Conservation (phyloP, 2,329 filamentous ascomycete species). For the Monilinia laxa region DNA sequence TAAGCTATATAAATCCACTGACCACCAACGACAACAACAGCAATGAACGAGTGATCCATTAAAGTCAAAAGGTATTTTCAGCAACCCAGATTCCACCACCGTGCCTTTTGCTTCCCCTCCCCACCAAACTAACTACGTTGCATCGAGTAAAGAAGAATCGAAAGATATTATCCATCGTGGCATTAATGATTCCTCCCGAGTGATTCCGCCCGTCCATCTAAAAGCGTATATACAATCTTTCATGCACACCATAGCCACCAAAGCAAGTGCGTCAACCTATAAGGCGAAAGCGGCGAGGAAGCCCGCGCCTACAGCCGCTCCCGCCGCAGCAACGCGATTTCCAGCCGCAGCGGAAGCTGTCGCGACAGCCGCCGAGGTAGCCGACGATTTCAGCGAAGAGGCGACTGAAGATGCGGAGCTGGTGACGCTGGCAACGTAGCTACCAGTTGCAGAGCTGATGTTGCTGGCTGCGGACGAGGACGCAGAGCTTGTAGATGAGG, state of each 20-base stretch:
- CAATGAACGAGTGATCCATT: slow-evolving; percentile 9
- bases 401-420: not conserved
- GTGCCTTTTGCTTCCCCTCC: not conserved
- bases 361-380: not conserved
- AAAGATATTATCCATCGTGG: slow-evolving; percentile 3
- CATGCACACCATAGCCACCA: not conserved
- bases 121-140: too few species aligned
- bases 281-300: slow-evolving; percentile 32
- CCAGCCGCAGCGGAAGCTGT: slow-evolving; percentile 22
- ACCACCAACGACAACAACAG: not conserved
- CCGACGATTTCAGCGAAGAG: not conserved
- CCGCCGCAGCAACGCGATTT: slow-evolving; percentile 20
- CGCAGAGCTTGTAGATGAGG: not conserved
- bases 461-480: not conserved
- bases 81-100: not conserved
- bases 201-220: not conserved
- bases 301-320: slow-evolving; percentile 27
- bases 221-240: not conserved
- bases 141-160: slow-evolving; percentile 11
- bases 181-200: not conserved
- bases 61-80: not conserved
- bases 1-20: not conserved
- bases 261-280: slow-evolving; percentile 18
- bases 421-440: slow-evolving; percentile 3
- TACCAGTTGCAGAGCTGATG: slow-evolving; percentile 1